phyloP scores from a whole-genome alignment of 345 rosid genomes.

The Brassica cretica region DNA sequence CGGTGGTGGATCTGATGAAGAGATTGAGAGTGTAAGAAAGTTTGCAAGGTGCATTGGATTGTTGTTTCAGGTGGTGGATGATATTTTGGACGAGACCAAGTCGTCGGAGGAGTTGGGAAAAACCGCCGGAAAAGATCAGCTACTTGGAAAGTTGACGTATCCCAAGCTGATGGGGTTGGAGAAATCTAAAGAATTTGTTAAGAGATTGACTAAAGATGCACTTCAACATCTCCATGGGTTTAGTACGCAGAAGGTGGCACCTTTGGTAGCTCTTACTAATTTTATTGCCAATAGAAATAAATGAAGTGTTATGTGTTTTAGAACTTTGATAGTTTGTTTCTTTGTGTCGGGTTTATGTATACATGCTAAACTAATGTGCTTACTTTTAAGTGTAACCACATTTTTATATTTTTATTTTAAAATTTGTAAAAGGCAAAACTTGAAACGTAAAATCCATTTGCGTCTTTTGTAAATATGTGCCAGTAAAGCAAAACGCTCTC shows the following conservation, averaged over 20 bases:
- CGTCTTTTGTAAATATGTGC: neutral
- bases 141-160: slow-evolving; percentile 71
- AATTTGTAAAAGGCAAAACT: neutral
- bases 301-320: slow-evolving; percentile 18
- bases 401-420: slow-evolving; percentile 15
- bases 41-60: slow-evolving; percentile 1
- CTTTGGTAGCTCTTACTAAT: slow-evolving; percentile 76
- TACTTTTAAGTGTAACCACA: slow-evolving; percentile 21
- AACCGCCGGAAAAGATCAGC: slow-evolving; percentile 33
- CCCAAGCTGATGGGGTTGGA: slow-evolving; percentile 79
- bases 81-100: neutral
- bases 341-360: slow-evolving; percentile 28
- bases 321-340: slow-evolving; percentile 22
- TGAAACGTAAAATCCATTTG: slow-evolving; percentile 14
- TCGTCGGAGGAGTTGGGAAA: neutral
- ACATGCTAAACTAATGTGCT: slow-evolving; percentile 31
- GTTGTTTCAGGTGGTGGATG: neutral
- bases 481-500: too few species aligned
- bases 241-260: slow-evolving; percentile 67
- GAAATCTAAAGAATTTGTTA: slow-evolving; percentile 67
- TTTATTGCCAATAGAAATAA: slow-evolving; percentile 84
- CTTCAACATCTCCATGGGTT: slow-evolving; percentile 58
- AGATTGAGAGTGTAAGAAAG: neutral
- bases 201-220: slow-evolving; percentile 64
- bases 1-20: neutral